These are phyloP conservation scores for Candida ponderosae DNA, from an alignment of 805 yeast species.

Conservation along the genomic window DNA sequence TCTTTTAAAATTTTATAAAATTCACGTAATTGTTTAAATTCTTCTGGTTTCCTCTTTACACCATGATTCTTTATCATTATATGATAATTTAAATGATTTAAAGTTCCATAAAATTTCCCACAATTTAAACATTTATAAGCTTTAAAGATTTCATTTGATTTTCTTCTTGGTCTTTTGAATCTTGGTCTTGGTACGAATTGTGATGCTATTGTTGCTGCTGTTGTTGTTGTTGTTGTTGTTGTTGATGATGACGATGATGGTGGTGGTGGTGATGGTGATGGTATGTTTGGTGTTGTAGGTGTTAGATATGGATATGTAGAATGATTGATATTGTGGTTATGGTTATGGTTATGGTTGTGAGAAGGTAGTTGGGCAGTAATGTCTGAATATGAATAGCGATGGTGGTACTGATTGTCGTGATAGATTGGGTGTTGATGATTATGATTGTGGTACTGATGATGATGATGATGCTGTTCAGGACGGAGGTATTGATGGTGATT, in stretches of 20 bases:
- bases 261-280: neutral
- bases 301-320: no score
- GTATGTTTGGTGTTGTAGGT: neutral
- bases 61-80: conserved; percentile 48
- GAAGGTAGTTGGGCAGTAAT: no score
- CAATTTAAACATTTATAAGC: conserved; percentile 43
- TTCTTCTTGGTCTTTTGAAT: conserved; percentile 42
- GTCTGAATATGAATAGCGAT: no score
- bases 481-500: no score
- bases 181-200: conserved; percentile 8
- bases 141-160: conserved; percentile 48
- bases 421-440: no score
- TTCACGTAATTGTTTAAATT: conserved; percentile 42
- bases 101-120: conserved; percentile 49
- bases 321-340: no score
- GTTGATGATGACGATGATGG: conserved; percentile 1
- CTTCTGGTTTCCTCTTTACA: conserved; percentile 43
- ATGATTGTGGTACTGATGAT: no score
- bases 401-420: no score
- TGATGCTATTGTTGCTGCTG: neutral
- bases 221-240: conserved; percentile 10
- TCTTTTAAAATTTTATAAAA: conserved; percentile 22
- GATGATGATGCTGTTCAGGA: no score
- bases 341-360: no score
- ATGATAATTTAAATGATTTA: conserved; percentile 53